These are phyloP conservation scores for Psilocybe azurescens DNA, from an alignment of 768 basidiomycete species.

Conservation along the genomic window DNA sequence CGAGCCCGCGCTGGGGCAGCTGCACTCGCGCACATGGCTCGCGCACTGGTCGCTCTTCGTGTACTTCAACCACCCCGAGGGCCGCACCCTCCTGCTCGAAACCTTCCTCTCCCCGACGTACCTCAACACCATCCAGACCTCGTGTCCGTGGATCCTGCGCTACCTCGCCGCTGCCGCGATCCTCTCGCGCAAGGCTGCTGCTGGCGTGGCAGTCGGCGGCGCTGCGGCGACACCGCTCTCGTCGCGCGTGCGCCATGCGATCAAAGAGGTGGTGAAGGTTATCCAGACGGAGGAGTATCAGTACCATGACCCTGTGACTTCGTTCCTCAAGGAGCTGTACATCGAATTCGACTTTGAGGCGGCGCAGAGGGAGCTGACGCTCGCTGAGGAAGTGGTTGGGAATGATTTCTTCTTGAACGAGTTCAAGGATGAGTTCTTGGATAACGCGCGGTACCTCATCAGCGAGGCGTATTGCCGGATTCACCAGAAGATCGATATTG, in stretches of 20 bases:
- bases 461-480: slow-evolving; percentile 98
- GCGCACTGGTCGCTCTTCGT: slow-evolving; percentile 98
- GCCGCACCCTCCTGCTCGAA: slow-evolving; percentile 90
- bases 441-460: slow-evolving; percentile 95
- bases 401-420: slow-evolving; percentile 95
- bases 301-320: slow-evolving; percentile 92
- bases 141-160: slow-evolving; percentile 92
- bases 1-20: slow-evolving; percentile 80
- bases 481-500: slow-evolving; percentile 90
- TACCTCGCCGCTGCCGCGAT: slow-evolving; percentile 95
- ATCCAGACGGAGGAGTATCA: slow-evolving; percentile 97
- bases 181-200: slow-evolving; percentile 80
- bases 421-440: slow-evolving; percentile 93
- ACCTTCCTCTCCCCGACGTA: slow-evolving; percentile 96
- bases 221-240: slow-evolving; percentile 51
- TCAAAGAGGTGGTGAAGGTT: slow-evolving; percentile 91
- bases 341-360: slow-evolving; percentile 96
- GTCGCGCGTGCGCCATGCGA: slow-evolving; percentile 83
- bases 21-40: slow-evolving; percentile 96
- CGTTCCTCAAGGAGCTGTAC: slow-evolving; percentile 93
- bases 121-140: slow-evolving; percentile 98
- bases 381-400: slow-evolving; percentile 81
- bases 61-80: slow-evolving; percentile 96
- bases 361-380: slow-evolving; percentile 81
- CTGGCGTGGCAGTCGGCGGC: slow-evolving; percentile 46